These are phyloP conservation scores for Populus hybrid DNA, from an alignment of 441 rosid genomes.

Conservation along the genomic window DNA sequence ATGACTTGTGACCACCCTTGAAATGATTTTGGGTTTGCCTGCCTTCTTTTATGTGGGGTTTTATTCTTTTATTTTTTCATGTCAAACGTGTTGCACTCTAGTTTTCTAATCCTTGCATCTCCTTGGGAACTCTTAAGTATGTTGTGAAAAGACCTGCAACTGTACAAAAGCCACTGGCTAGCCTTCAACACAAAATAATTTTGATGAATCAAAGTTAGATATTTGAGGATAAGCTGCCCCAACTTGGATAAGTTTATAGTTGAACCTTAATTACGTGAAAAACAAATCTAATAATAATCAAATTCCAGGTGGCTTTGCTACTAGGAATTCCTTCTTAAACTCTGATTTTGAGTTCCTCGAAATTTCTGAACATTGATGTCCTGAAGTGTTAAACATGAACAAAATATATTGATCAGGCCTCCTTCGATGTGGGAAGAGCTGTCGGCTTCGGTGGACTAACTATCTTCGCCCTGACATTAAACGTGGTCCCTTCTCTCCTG, in stretches of 20 bases:
- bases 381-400: background rate
- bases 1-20: background rate
- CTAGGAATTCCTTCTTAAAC: background rate
- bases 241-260: background rate
- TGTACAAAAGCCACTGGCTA: background rate
- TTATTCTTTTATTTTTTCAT: background rate
- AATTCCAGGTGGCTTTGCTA: background rate
- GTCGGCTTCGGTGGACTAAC: conserved; percentile 57
- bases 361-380: background rate
- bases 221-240: background rate
- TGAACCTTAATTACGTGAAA: background rate
- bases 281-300: background rate
- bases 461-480: conserved; percentile 54
- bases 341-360: background rate
- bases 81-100: background rate
- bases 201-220: background rate
- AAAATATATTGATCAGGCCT: conserved; percentile 28
- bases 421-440: conserved; percentile 54
- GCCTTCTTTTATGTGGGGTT: background rate
- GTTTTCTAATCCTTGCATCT: background rate
- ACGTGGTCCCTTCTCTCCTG: conserved; percentile 46
- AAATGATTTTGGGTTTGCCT: background rate
- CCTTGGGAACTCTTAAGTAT: background rate
- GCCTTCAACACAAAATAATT: background rate
- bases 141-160: background rate